phyloP scores from a whole-genome alignment of 2,329 filamentous ascomycete species.

The Botrytis sinoallii region DNA sequence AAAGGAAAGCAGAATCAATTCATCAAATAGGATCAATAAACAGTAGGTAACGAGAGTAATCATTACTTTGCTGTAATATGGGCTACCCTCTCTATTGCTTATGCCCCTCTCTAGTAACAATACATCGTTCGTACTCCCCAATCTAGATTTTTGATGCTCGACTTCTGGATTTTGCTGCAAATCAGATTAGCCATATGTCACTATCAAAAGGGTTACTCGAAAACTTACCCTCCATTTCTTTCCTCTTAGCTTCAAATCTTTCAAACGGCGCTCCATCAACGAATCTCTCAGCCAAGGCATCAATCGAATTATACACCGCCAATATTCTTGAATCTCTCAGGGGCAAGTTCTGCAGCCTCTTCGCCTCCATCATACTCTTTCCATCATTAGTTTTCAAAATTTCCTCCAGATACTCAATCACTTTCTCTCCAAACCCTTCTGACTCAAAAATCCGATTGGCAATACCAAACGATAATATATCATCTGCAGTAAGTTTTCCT shows the following conservation, averaged over 20 bases:
- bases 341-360: slow-evolving; percentile 48
- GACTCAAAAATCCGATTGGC: slow-evolving; percentile 46
- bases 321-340: slow-evolving; percentile 45
- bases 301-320: slow-evolving; percentile 46
- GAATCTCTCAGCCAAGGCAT: slow-evolving; percentile 49
- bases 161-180: slow-evolving; percentile 28
- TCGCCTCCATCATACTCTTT: slow-evolving; percentile 52
- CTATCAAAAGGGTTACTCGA: neutral
- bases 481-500: slow-evolving; percentile 43
- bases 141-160: slow-evolving; percentile 29
- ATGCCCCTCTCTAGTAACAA: neutral
- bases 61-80: neutral
- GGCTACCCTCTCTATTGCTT: neutral
- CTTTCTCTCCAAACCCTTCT: slow-evolving; percentile 43
- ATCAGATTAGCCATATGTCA: neutral
- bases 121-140: too few relatives aligned
- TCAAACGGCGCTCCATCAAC: slow-evolving; percentile 46
- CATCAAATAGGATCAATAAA: too few relatives aligned
- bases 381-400: slow-evolving; percentile 47
- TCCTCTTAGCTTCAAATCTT: slow-evolving; percentile 45
- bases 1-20: too few relatives aligned
- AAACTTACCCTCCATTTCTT: slow-evolving; percentile 33
- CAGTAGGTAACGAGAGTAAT: neutral
- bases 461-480: slow-evolving; percentile 44
- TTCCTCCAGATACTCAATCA: slow-evolving; percentile 43